Base-by-base conservation (phyloP, 805 yeast genomes). In the Lachancea nothofagi region DNA sequence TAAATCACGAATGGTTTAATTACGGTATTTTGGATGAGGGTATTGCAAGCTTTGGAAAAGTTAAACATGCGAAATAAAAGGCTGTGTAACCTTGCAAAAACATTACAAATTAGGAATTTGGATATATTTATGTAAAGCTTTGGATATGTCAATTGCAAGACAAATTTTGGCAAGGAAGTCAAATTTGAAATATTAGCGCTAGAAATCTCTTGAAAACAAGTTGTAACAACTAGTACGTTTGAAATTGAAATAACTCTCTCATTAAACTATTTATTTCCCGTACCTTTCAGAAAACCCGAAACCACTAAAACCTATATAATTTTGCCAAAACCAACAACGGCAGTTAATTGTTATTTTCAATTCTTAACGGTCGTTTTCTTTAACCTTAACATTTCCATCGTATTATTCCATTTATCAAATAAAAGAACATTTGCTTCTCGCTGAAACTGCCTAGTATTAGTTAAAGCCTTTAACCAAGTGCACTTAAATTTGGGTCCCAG, bases 1-100 rank as follows among this genome's bases (percentile, higher is more conserved):
- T 86, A 48, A 70, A 72, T 43, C 95, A 86, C 60, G 87, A 85
- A 34, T 93, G 96, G 84, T 80, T 94, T 59, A 69, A 71, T 47
- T 67, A 71, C 43, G 82, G 81, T 20, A 70, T 77, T 35, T 60
- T 69, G 47, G 83, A 76, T 59, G 80, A 75, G 44, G 82, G 78
- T 24, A 60, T 57, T 22, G 44, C 61, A 35, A 50, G 52, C 41
- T 58, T 50, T 37, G 58, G 54, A 24, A 49, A 46, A 36, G 38
- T 40, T 40, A 44, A 41, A 37, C 21, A 12, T 7, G 26, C 6
- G 7, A 18, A 29, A 29, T 5, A 5, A 5, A 9, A 3, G 8
- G 5, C 4, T 15, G n/a, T 3, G 7, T 29, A 17, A 29, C 19
- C 18, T n/a, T 31, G 7, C 6, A 27, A 6, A n/a, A 29, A 15